Conservation (phyloP, 352 stramenopile species). For the Phytophthora boehmeriae region DNA sequence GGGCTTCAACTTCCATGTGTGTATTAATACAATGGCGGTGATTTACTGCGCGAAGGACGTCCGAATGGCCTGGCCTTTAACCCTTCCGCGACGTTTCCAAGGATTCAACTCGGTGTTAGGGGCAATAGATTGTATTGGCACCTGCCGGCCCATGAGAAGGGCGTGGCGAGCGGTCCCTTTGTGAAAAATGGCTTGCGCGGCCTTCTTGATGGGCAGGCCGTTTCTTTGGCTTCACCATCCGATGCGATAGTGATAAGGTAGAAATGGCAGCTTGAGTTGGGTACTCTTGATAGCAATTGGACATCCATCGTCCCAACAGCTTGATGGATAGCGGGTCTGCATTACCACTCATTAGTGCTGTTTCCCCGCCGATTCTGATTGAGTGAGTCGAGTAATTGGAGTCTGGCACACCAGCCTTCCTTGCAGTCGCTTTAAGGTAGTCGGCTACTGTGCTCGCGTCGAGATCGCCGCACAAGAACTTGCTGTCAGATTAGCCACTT, state of each 20-base stretch:
- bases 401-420: constrained; percentile 1
- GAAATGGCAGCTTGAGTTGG: constrained; percentile 6
- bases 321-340: constrained; percentile 7
- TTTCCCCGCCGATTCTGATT: constrained; percentile 2
- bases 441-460: neutral
- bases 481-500: neutral
- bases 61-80: too few species aligned
- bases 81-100: too few species aligned
- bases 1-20: too few species aligned
- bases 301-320: constrained; percentile 4
- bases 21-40: too few species aligned
- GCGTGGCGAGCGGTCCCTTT: too few species aligned
- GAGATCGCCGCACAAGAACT: constrained; percentile 5
- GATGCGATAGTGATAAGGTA: neutral
- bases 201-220: neutral
- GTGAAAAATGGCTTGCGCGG: constrained; percentile 11
- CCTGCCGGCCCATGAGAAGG: neutral
- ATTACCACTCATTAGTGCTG: constrained; percentile 2
- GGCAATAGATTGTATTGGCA: constrained; percentile 3
- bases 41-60: too few species aligned
- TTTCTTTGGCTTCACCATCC: neutral
- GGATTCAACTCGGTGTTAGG: constrained; percentile 14
- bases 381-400: constrained; percentile 15
- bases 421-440: constrained; percentile 1
- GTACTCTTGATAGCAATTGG: too few species aligned